Evolutionary conservation across 208 protist species (phyloP).

Genomic region (Ichthyophonus hoferi): DNA sequence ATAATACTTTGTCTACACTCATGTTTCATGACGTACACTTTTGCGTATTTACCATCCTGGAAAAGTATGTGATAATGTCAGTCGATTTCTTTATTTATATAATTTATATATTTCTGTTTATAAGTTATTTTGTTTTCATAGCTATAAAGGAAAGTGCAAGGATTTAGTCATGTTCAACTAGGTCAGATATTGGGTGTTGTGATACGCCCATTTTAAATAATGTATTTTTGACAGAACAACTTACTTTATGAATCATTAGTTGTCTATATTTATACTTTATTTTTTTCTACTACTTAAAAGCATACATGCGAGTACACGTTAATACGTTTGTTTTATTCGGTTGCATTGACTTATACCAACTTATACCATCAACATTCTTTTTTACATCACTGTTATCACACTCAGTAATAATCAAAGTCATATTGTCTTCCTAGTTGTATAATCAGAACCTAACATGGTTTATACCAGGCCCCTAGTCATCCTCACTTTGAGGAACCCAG

Average conservation of each 20-base stretch:
- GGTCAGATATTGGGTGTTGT: not conserved
- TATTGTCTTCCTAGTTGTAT: not conserved
- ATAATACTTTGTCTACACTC: not conserved
- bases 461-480: not conserved
- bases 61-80: not conserved
- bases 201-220: not conserved
- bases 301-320: too few species aligned
- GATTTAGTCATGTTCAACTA: not conserved
- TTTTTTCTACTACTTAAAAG: too few species aligned
- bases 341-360: not conserved
- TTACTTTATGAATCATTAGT: not conserved
- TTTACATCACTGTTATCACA: not conserved
- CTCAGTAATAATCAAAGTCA: not conserved
- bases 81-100: not conserved
- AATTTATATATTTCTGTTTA: not conserved
- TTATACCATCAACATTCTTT: not conserved
- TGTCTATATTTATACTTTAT: not conserved
- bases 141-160: not conserved
- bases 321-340: too few species aligned
- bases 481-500: too few species aligned
- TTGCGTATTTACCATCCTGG: not conserved
- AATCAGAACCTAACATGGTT: not conserved
- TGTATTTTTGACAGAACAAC: not conserved
- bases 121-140: too few species aligned
- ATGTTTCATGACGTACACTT: not conserved